A percentile compares a stretch with the other conserved stretches of the same genome.
These are phyloP conservation scores for Peronosclerospora sorghi DNA, from an alignment of 352 stramenopile species.

Conservation along the genomic window DNA sequence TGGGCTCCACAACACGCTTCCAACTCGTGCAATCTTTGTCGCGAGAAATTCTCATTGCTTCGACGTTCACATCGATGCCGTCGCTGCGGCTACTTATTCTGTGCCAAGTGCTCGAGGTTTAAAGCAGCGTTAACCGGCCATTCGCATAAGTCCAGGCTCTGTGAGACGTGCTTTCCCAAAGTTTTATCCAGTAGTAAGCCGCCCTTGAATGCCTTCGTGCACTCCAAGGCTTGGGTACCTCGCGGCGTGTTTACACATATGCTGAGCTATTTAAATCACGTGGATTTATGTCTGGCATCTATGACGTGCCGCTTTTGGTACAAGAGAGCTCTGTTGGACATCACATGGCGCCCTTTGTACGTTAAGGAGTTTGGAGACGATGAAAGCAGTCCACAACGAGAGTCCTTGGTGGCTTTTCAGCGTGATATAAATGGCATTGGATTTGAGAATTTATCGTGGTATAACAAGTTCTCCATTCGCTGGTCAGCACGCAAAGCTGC, in stretches of 20 bases:
- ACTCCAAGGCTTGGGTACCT: conserved; percentile 78
- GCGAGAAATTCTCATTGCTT: conserved; percentile 73
- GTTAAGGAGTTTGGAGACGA: conserved; percentile 75
- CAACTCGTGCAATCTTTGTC: conserved; percentile 66
- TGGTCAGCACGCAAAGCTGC: conserved; percentile 72
- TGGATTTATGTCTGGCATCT: conserved; percentile 70
- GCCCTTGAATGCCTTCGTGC: conserved; percentile 78
- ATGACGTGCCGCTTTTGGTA: conserved; percentile 85
- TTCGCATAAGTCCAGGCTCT: conserved; percentile 79
- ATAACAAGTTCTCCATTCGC: conserved; percentile 78
- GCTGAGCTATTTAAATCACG: conserved; percentile 81
- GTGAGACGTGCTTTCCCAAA: conserved; percentile 78
- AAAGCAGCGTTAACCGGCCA: conserved; percentile 66
- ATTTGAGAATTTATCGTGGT: conserved; percentile 77
- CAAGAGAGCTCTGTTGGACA: conserved; percentile 73
- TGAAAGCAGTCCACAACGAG: conserved; percentile 60
- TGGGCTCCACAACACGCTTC: conserved; percentile 64
- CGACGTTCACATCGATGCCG: conserved; percentile 73
- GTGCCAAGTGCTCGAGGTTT: conserved; percentile 72
- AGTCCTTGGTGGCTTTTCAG: conserved; percentile 81
- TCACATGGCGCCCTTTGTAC: conserved; percentile 81
- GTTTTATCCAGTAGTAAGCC: conserved; percentile 59
- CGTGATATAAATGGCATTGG: conserved; percentile 76
- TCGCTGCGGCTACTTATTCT: conserved; percentile 72
- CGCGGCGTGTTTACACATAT: conserved; percentile 81